Conservation (phyloP, 495 filamentous ascomycete genomes). For the Niebla homalea region DNA sequence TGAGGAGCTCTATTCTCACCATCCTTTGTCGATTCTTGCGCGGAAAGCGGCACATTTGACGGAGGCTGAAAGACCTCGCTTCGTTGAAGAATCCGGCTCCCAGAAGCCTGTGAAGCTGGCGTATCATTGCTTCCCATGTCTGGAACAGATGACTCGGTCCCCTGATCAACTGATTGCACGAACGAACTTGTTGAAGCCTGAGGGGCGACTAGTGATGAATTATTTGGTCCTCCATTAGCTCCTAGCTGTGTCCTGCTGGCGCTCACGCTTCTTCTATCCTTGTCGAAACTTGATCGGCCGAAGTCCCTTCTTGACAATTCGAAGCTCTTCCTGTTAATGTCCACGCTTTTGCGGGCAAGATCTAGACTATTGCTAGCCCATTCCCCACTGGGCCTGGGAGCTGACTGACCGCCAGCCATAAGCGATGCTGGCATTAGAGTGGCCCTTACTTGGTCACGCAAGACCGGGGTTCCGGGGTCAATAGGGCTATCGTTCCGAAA, state of each 20-base stretch:
- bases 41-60: slow-evolving; percentile 40
- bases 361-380: slow-evolving; percentile 14
- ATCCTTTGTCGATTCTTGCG: neutral
- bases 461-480: slow-evolving; percentile 29
- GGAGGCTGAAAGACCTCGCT: slow-evolving; percentile 88
- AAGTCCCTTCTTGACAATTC: slow-evolving; percentile 14
- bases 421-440: slow-evolving; percentile 45
- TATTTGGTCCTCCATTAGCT: slow-evolving; percentile 8
- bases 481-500: slow-evolving; percentile 22
- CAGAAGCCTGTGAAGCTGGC: slow-evolving; percentile 59
- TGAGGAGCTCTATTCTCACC: too few species aligned
- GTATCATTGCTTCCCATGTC: slow-evolving; percentile 64
- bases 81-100: slow-evolving; percentile 75
- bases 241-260: slow-evolving; percentile 37
- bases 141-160: slow-evolving; percentile 53
- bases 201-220: slow-evolving; percentile 24
- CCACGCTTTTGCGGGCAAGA: slow-evolving; percentile 14
- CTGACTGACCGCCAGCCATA: slow-evolving; percentile 20
- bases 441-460: slow-evolving; percentile 50
- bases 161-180: slow-evolving; percentile 55
- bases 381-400: slow-evolving; percentile 34
- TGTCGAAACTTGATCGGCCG: slow-evolving; percentile 34
- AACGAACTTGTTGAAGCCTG: slow-evolving; percentile 66
- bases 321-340: slow-evolving; percentile 9
- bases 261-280: slow-evolving; percentile 45